A percentile compares a stretch with the other conserved stretches of the same genome.
These are phyloP conservation scores for Ettlia oleoabundans DNA, from an alignment of 139 green algal species.

Conservation along the genomic window DNA sequence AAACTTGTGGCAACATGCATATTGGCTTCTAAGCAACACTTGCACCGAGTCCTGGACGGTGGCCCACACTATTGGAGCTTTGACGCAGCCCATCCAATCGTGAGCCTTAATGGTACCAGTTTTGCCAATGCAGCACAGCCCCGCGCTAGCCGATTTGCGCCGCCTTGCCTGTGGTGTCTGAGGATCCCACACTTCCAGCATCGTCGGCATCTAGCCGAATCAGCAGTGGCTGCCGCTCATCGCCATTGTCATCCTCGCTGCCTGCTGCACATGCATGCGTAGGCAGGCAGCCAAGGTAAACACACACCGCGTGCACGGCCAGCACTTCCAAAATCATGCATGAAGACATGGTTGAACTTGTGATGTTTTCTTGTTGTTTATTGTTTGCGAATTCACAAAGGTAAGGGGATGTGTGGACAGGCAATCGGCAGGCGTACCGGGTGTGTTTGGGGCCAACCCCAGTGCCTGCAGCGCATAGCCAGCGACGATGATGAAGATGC, in stretches of 20 bases:
- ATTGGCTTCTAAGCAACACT: neutral
- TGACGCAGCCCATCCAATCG: no score
- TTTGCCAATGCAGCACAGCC: neutral
- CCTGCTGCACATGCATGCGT: neutral
- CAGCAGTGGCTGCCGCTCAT: slow-evolving; percentile 50
- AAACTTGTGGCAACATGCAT: neutral
- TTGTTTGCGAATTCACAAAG: no score
- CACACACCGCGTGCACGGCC: neutral
- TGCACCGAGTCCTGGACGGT: neutral
- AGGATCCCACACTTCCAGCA: slow-evolving; percentile 53
- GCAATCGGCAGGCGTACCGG: no score
- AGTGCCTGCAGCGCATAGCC: slow-evolving; percentile 30
- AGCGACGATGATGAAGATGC: slow-evolving; percentile 40
- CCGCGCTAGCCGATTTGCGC: no score
- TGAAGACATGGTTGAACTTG: neutral
- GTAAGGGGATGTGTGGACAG: no score
- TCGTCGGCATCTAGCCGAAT: slow-evolving; percentile 57
- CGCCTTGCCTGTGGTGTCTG: slow-evolving; percentile 40
- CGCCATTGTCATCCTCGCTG: slow-evolving; percentile 38
- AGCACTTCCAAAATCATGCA: no score
- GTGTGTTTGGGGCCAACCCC: neutral
- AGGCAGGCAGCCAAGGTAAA: neutral
- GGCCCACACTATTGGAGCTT: no score
- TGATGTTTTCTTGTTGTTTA: no score
- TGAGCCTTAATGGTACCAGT: no score